These are phyloP conservation scores for Gossypium anomalum DNA, from an alignment of 345 rosid species.

Conservation along the genomic window DNA sequence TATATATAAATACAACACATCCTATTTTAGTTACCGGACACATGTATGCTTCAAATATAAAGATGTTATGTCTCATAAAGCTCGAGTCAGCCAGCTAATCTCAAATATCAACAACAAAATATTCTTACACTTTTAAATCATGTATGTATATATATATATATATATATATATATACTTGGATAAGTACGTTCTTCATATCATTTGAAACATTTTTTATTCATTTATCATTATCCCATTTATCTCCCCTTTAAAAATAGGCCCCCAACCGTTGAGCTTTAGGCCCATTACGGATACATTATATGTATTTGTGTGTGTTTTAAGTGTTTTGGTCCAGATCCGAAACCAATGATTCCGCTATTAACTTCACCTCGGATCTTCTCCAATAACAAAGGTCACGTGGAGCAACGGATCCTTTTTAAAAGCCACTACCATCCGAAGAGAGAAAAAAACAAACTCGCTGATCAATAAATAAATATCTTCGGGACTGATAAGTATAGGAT, in stretches of 20 bases:
- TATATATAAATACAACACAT: not conserved
- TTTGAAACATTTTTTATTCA: not conserved
- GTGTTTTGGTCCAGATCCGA: not conserved
- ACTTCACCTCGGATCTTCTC: constrained; percentile 74
- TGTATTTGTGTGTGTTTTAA: not conserved
- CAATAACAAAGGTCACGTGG: constrained; percentile 79
- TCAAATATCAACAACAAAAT: not conserved
- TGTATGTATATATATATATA: no score
- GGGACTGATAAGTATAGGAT: no score
- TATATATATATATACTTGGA: no score
- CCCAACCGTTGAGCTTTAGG: constrained; percentile 5
- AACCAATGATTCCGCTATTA: constrained; percentile 21
- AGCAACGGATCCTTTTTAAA: constrained; percentile 20
- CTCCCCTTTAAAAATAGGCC: no score
- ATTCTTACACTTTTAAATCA: no score
- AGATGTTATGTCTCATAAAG: not conserved
- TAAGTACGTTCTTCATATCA: no score
- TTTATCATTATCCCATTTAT: no score
- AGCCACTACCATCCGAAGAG: no score
- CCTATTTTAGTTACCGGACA: not conserved
- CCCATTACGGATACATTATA: not conserved
- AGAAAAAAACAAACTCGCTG: no score
- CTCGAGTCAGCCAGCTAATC: not conserved
- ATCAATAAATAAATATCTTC: no score
- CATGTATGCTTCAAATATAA: not conserved